These are phyloP conservation scores for Aureobasidium sp. DNA, from an alignment of 2,329 filamentous ascomycete genomes.

Conservation along the genomic window DNA sequence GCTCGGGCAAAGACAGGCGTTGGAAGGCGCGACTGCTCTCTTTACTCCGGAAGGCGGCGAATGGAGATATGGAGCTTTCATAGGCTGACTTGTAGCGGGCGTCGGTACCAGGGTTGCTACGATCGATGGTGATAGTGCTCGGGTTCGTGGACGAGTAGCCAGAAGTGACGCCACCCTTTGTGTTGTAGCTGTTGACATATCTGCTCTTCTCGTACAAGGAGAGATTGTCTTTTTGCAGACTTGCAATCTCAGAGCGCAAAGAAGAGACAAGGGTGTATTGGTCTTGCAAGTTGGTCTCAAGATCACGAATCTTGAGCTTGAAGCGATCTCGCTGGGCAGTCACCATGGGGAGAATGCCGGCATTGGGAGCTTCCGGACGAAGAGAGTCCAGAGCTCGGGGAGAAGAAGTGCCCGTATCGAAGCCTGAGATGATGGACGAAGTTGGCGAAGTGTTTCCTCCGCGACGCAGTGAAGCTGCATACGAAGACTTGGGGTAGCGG, in stretches of 20 bases:
- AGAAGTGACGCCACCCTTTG: conserved; percentile 53
- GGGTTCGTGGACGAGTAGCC: conserved; percentile 69
- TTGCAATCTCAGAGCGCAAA: conserved; percentile 81
- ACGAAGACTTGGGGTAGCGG: conserved; percentile 62
- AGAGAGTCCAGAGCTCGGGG: conserved; percentile 49
- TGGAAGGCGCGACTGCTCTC: conserved; percentile 87
- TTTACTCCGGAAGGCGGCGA: conserved; percentile 89
- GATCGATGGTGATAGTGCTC: conserved; percentile 58
- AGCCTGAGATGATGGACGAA: conserved; percentile 97
- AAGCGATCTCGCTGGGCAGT: conserved; percentile 96
- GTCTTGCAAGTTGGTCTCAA: conserved; percentile 85
- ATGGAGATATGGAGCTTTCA: conserved; percentile 90
- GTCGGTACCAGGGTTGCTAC: conserved; percentile 58
- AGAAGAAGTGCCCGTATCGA: conserved; percentile 58
- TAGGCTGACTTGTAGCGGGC: conserved; percentile 89
- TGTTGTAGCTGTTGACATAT: conserved; percentile 87
- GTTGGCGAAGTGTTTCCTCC: conserved; percentile 77
- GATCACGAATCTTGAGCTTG: conserved; percentile 87
- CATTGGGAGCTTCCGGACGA: conserved; percentile 58
- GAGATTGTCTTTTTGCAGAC: conserved; percentile 91
- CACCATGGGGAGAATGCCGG: conserved; percentile 93
- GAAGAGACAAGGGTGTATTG: conserved; percentile 75
- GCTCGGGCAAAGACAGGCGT: conserved; percentile 85
- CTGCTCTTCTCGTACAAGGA: conserved; percentile 95
- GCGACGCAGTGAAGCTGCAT: conserved; percentile 52